A percentile compares a stretch with the other conserved stretches of the same genome.
Conservation (phyloP, 2,329 filamentous ascomycete genomes). For the Fusarium equiseti region DNA sequence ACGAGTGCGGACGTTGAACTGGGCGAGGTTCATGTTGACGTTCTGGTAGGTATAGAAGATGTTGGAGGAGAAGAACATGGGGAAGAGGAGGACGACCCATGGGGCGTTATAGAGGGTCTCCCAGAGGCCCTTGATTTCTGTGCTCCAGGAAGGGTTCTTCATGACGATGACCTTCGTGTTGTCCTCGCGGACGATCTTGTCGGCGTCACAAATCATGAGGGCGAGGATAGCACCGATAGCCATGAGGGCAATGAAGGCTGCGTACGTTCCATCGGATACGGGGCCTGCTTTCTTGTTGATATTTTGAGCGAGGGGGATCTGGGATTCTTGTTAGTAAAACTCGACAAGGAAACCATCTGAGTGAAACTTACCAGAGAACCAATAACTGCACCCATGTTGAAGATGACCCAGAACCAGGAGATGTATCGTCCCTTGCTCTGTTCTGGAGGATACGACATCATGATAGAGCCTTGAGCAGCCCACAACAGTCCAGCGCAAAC, state of each 20-base stretch:
- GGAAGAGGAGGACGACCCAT: slow-evolving; percentile 56
- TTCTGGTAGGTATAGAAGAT: slow-evolving; percentile 69
- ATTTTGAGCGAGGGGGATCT: slow-evolving; percentile 80
- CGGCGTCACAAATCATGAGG: slow-evolving; percentile 61
- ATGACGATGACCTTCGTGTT: slow-evolving; percentile 53
- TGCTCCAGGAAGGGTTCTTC: slow-evolving; percentile 53
- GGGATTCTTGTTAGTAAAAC: slow-evolving; percentile 6
- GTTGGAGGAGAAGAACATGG: slow-evolving; percentile 68
- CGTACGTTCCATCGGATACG: slow-evolving; percentile 63
- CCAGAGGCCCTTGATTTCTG: slow-evolving; percentile 56
- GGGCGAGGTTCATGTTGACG: slow-evolving; percentile 65
- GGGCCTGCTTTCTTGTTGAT: slow-evolving; percentile 66
- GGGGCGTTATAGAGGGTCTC: slow-evolving; percentile 54
- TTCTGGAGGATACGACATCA: slow-evolving; percentile 91
- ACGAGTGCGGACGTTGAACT: slow-evolving; percentile 67
- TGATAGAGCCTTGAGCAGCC: slow-evolving; percentile 86
- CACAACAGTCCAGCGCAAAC: slow-evolving; percentile 84
- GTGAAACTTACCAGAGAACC: slow-evolving; percentile 70
- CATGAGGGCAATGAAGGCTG: slow-evolving; percentile 63
- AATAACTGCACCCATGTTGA: slow-evolving; percentile 91
- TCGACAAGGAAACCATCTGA: neutral
- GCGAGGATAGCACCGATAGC: slow-evolving; percentile 61
- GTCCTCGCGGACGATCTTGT: slow-evolving; percentile 56
- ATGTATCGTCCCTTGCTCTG: slow-evolving; percentile 88
- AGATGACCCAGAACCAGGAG: slow-evolving; percentile 93